Percentiles rank a stretch among this genome's conserved stretches.
Evolutionary conservation across 495 filamentous ascomycete species (phyloP).

Genomic region (Penicillium taxi): DNA sequence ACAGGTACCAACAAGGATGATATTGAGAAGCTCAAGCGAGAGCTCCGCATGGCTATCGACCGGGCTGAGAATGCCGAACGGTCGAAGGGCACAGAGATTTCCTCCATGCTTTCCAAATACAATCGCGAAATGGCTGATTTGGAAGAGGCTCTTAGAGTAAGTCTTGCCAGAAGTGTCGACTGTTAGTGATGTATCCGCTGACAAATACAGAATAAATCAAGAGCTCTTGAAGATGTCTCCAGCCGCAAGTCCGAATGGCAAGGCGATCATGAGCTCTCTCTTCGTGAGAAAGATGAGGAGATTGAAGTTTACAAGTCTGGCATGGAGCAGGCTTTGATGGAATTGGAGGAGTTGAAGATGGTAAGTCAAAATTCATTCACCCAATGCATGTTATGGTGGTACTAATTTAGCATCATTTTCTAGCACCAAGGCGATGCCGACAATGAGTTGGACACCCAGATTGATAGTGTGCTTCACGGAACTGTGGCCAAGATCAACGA

Average conservation of each 20-base stretch:
- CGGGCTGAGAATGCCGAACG: slow-evolving; percentile 89
- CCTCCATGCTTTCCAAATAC: slow-evolving; percentile 87
- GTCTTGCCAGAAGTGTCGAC: too few relatives aligned
- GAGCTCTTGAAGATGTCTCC: slow-evolving; percentile 77
- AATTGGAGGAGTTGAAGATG: slow-evolving; percentile 74
- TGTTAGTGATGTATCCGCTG: slow-evolving; percentile 10
- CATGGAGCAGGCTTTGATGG: slow-evolving; percentile 89
- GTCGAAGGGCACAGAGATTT: slow-evolving; percentile 87
- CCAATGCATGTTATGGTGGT: not conserved
- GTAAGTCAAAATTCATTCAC: slow-evolving; percentile 17
- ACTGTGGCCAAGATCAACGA: slow-evolving; percentile 91
- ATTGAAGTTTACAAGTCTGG: slow-evolving; percentile 93
- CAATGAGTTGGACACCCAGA: slow-evolving; percentile 75
- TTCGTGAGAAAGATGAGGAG: slow-evolving; percentile 93
- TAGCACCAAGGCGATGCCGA: slow-evolving; percentile 66
- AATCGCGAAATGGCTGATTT: slow-evolving; percentile 95
- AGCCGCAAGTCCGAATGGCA: slow-evolving; percentile 68
- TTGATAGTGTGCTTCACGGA: slow-evolving; percentile 77
- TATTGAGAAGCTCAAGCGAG: slow-evolving; percentile 91
- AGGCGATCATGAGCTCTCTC: slow-evolving; percentile 72
- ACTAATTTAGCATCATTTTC: not conserved
- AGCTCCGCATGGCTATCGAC: slow-evolving; percentile 85
- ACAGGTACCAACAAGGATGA: slow-evolving; percentile 86
- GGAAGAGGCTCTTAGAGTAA: slow-evolving; percentile 75
- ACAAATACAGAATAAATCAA: slow-evolving; percentile 58